A percentile compares a stretch with the other conserved stretches of the same genome.
Conservation (phyloP, 164 flowering plant genomes). For the Piper longum region DNA sequence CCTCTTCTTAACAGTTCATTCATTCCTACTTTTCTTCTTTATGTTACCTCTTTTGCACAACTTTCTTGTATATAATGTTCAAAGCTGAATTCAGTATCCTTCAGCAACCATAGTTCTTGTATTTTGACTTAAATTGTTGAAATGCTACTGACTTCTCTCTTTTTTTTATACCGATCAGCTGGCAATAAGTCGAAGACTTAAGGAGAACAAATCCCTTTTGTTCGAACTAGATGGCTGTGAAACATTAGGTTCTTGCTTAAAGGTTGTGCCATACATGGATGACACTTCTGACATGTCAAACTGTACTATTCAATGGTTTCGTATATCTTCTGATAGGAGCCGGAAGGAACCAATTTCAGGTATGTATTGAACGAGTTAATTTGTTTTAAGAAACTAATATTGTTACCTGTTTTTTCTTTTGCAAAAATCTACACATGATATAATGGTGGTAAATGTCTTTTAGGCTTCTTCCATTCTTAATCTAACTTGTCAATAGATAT, state of each 20-base stretch:
- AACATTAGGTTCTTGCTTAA: constrained; percentile 67
- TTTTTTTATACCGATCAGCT: constrained; percentile 34
- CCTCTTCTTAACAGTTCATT: too few species aligned
- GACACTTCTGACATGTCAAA: constrained; percentile 42
- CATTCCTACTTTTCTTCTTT: neutral
- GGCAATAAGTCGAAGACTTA: constrained; percentile 45
- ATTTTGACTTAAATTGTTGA: neutral
- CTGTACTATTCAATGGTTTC: too few species aligned
- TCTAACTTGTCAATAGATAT: neutral
- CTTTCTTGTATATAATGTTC: neutral
- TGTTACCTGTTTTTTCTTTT: too few species aligned
- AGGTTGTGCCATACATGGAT: constrained; percentile 36
- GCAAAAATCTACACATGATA: too few species aligned
- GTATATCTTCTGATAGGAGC: too few species aligned
- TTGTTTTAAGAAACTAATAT: neutral
- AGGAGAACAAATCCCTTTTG: constrained; percentile 20
- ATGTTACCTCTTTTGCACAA: neutral
- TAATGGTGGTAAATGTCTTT: neutral
- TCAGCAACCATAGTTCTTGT: neutral
- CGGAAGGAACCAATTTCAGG: constrained; percentile 45
- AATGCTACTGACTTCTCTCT: neutral
- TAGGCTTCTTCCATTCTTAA: neutral
- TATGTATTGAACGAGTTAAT: constrained; percentile 6
- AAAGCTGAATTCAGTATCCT: neutral
- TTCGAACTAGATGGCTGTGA: constrained; percentile 71